Evolutionary conservation across 148 eudicot genomes (phyloP).

Genomic region (Heliamphora exappendiculata): DNA sequence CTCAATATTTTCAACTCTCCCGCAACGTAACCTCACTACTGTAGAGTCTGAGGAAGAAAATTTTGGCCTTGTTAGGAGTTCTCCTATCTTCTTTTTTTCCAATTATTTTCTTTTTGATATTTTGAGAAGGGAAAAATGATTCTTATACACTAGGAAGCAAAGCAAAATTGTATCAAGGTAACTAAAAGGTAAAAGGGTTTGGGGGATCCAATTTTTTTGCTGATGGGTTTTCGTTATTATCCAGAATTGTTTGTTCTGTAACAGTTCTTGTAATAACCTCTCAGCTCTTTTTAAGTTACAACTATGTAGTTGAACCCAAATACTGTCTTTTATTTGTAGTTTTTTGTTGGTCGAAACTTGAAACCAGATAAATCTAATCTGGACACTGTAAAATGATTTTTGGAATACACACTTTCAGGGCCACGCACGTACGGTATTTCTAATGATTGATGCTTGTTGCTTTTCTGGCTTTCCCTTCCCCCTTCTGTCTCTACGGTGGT

Average conservation of each 20-base stretch:
- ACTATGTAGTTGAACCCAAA: conserved; percentile 16
- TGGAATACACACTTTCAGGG: conserved; percentile 5
- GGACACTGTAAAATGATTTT: not conserved
- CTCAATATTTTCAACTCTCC: conserved; percentile 7
- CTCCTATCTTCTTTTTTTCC: conserved; percentile 11
- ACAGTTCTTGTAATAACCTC: conserved; percentile 27
- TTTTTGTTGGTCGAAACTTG: not conserved
- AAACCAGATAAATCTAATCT: conserved; percentile 6
- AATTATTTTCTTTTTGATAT: conserved; percentile 16
- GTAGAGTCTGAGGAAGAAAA: conserved; percentile 37
- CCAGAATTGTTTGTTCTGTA: conserved; percentile 27
- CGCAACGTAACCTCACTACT: conserved; percentile 11
- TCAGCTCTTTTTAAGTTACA: conserved; percentile 20
- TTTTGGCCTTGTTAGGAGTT: conserved; percentile 40
- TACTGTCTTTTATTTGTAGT: not conserved
- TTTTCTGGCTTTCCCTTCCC: too few species aligned
- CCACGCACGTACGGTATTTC: not conserved
- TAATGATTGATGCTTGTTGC: not conserved
- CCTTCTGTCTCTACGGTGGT: too few species aligned
- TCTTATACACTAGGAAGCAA: conserved; percentile 17
- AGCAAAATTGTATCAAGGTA: conserved; percentile 15
- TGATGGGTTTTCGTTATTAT: conserved; percentile 10
- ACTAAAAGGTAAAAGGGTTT: conserved; percentile 13
- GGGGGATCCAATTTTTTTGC: conserved; percentile 22
- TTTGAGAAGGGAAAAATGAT: conserved; percentile 10